Base-by-base conservation (phyloP, 2,329 filamentous ascomycete species). In the Fusarium sp. region DNA sequence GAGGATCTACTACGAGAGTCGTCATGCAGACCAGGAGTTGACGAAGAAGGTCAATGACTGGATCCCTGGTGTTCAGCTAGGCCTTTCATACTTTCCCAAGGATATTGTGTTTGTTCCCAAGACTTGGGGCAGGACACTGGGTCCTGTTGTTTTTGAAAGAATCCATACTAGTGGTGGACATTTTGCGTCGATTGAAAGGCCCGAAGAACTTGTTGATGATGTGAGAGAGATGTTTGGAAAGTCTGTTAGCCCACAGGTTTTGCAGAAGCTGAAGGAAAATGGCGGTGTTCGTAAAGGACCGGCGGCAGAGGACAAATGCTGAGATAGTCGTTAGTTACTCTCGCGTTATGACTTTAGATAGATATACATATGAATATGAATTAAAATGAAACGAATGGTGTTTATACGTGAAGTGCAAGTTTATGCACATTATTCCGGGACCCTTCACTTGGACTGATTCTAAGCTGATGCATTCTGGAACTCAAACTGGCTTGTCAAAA, bases 1-100 rank as follows among this genome's bases (percentile, higher is more conserved):
- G 11, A 79, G 90, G 10, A 93, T 94, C 50, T 95, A 95, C 79
- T 93, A 93, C 77, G 49, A 51, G 34, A 39, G 31, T 4, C 26
- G 34, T 6, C 31, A 51, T 8, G 49, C 30, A 7, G 34, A 39
- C 3, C 31, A 19, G 4, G 34, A 21, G 3, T 5, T n/a, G 3
- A 51, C 49, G 0, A 37, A 41, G 4, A 51, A 41, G 34, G 3
- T 37, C 6, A 39, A 39, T 1, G 23, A 42, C 23, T 53, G 34
- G 23, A 7, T 53, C 0, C 50, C 50, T 0, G 42, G 21, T 2
- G 50, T 42, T 13, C 37, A n/a, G 1, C 9, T 53, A 12, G 50
- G 50, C 2, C n/a, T 89, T 12, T 85, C 80, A 19, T 82, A 84
- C 60, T 90, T 89, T 69, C 89, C 89, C 0, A 83, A 80, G 72